Evolutionary conservation across 148 eudicot genomes (phyloP), one percentile per base, ranked within the genome.

Genomic region (Arbutus unedo): DNA sequence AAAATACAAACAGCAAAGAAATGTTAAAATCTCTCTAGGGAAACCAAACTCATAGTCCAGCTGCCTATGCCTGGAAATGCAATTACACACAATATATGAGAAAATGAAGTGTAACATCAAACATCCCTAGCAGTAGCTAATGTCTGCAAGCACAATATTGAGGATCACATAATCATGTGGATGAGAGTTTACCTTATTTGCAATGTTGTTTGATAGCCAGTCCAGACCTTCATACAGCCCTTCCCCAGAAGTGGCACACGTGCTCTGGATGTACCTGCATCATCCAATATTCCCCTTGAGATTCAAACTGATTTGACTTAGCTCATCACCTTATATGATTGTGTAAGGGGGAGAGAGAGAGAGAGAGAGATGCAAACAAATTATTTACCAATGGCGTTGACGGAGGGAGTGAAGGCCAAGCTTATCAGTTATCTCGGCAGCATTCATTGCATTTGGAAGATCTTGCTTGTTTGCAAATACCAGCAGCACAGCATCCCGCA

Each of bases 401-500:
- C 92, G 93, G 81, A 91, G 91, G 74, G 93, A 93, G 79, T 93
- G 96, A 83, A 93, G 96, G 70, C 93, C 93, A 82, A 93, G 93
- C 87, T 93, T 93, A 85, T 91, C 93, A 74, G 96, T 93, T 78
- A 93, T 93, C 79, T 92, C 95, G 56, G 94, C 94, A 81, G 94
- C 94, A 86, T 90, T 92, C 94, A 92, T 92, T 70, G 95, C 95
- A 82, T 93, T 91, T 56, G 96, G 96, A 82, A 93, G 96, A 93
- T 91, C 96, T 89, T 93, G 93, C 80, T 93, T 93, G 93, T 90
- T 93, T 44, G 96, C 96, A 87, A 93, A 93, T 51, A 91, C 96
- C n/a, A 93, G 92, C 70, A 93, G 89, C 72, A 92, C 95, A 73
- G 96, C 96, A 84, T 93, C 93, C 84, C 93, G 86, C 73, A 93